phyloP scores from a whole-genome alignment of 805 yeast species.

The Metschnikowia lachancei region DNA sequence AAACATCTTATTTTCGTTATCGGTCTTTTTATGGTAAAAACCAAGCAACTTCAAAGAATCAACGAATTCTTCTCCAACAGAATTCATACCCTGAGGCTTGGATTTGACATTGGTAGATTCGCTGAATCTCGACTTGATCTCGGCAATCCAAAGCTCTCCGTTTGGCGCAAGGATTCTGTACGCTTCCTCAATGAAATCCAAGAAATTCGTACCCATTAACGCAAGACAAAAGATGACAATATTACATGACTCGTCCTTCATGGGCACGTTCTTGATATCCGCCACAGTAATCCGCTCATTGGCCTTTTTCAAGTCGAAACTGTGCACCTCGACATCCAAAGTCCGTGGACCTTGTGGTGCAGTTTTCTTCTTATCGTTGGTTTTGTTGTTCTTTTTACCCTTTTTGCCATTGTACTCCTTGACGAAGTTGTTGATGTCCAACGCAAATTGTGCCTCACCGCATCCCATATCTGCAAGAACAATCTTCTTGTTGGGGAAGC shows the following conservation, averaged over 20 bases:
- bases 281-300: slow-evolving; percentile 94
- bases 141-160: slow-evolving; percentile 97
- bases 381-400: slow-evolving; percentile 5
- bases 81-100: slow-evolving; percentile 34
- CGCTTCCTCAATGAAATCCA: slow-evolving; percentile 90
- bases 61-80: slow-evolving; percentile 71
- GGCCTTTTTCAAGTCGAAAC: slow-evolving; percentile 88
- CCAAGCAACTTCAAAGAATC: slow-evolving; percentile 75
- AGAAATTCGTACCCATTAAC: slow-evolving; percentile 94
- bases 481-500: slow-evolving; percentile 56
- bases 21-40: slow-evolving; percentile 84
- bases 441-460: slow-evolving; percentile 90
- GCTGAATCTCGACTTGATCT: slow-evolving; percentile 85
- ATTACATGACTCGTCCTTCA: slow-evolving; percentile 73
- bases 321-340: slow-evolving; percentile 64
- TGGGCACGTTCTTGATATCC: slow-evolving; percentile 87
- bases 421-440: slow-evolving; percentile 55
- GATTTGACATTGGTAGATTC: slow-evolving; percentile 43
- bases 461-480: slow-evolving; percentile 98
- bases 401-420: slow-evolving; percentile 26
- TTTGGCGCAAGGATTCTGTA: slow-evolving; percentile 80
- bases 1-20: slow-evolving; percentile 87
- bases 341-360: slow-evolving; percentile 29
- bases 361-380: slow-evolving; percentile 32
- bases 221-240: slow-evolving; percentile 93